Evolutionary conservation across 2,329 filamentous ascomycete genomes (phyloP).

Genomic region (Metarhizium sp.): DNA sequence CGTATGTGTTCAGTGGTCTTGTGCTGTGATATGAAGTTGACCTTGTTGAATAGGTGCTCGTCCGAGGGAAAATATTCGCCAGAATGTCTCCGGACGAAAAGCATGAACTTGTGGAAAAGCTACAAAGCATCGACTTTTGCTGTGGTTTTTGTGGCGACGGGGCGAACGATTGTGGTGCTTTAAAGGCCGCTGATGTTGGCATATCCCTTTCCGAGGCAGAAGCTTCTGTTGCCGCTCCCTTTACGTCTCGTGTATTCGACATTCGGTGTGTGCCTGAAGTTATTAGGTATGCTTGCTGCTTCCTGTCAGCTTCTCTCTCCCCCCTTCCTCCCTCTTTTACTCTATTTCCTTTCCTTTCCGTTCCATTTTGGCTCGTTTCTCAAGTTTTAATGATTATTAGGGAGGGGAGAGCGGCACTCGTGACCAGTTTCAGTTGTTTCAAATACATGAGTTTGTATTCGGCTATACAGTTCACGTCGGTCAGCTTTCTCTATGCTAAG

Average conservation of each 20-base stretch:
- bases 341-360: too few species aligned
- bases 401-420: constrained; percentile 85
- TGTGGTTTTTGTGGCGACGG: constrained; percentile 95
- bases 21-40: not conserved
- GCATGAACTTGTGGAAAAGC: constrained; percentile 91
- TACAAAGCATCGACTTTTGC: constrained; percentile 93
- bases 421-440: constrained; percentile 99
- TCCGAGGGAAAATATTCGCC: constrained; percentile 86
- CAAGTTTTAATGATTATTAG: constrained; percentile 30
- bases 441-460: constrained; percentile 99
- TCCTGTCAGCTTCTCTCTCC: too few species aligned
- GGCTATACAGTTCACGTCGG: constrained; percentile 96
- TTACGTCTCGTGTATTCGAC: constrained; percentile 91
- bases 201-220: constrained; percentile 96
- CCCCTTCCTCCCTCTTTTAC: too few species aligned
- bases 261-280: constrained; percentile 92
- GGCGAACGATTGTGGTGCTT: constrained; percentile 91
- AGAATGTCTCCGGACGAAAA: constrained; percentile 99
- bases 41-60: constrained; percentile 58
- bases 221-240: constrained; percentile 95
- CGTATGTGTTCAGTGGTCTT: constrained; percentile 29
- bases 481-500: constrained; percentile 90
- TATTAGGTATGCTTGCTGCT: constrained; percentile 51
- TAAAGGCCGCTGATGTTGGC: constrained; percentile 95
- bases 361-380: not conserved